A percentile compares a stretch with the other conserved stretches of the same genome.
phyloP scores from a whole-genome alignment of 78 protist genomes.

The Polysphondylium violaceum region DNA sequence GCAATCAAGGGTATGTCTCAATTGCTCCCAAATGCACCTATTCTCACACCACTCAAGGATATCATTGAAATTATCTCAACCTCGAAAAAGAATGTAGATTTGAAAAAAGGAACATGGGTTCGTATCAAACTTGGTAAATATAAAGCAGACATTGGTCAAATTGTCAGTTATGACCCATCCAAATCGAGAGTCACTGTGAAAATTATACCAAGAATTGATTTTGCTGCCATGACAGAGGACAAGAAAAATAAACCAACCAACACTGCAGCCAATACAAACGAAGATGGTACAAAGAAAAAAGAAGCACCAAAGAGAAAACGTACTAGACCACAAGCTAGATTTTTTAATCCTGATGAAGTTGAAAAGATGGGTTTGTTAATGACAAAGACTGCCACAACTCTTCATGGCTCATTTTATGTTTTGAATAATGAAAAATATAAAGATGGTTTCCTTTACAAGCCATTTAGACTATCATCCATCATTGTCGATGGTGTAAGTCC shows the following conservation, averaged over 20 bases:
- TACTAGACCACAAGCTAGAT: conserved; percentile 59
- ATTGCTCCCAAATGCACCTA: conserved; percentile 17
- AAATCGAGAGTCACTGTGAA: conserved; percentile 47
- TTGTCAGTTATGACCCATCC: conserved; percentile 17
- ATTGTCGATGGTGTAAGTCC: conserved; percentile 69
- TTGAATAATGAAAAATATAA: conserved; percentile 47
- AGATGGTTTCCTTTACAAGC: conserved; percentile 73
- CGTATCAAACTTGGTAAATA: conserved; percentile 66
- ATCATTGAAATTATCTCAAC: conserved; percentile 67
- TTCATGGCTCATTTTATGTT: conserved; percentile 14
- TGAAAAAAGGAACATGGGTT: conserved; percentile 66
- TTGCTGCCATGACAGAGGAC: conserved; percentile 8
- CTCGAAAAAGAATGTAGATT: conserved; percentile 23
- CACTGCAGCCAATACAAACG: neutral
- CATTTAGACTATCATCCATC: conserved; percentile 12
- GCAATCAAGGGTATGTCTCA: conserved; percentile 67
- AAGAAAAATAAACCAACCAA: neutral
- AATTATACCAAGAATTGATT: conserved; percentile 73
- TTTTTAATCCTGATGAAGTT: conserved; percentile 57
- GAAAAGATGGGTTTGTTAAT: conserved; percentile 3
- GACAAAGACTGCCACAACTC: neutral
- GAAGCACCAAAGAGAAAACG: conserved; percentile 10
- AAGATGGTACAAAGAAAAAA: neutral
- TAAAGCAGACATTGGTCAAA: conserved; percentile 75
- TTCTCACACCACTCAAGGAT: conserved; percentile 72